Percentiles rank a stretch among this genome's conserved stretches.
phyloP scores from a whole-genome alignment of 768 basidiomycete genomes.

The Mycena rosella region DNA sequence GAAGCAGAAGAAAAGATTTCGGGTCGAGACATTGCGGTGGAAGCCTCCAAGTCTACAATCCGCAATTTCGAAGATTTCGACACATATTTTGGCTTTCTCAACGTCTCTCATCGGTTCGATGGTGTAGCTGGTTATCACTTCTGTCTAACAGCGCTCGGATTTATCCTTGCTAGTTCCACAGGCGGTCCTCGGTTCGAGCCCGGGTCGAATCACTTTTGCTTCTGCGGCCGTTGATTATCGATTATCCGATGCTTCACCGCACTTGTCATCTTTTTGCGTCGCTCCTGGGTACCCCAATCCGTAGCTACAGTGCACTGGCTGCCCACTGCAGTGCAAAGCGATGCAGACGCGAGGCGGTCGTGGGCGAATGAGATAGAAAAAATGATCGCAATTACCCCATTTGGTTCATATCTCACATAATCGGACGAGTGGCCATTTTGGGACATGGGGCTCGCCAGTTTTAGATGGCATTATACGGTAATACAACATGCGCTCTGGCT shows the following conservation, averaged over 20 bases:
- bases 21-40: too few species aligned
- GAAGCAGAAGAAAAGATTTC: too few species aligned
- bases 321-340: too few species aligned
- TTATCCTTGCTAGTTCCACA: too few species aligned
- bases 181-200: slow-evolving; percentile 35
- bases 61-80: too few species aligned
- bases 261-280: background rate
- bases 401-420: slow-evolving; percentile 20
- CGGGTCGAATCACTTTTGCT: slow-evolving; percentile 30
- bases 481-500: slow-evolving; percentile 21
- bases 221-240: background rate
- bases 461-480: background rate
- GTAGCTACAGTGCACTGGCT: too few species aligned
- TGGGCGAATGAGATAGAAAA: background rate
- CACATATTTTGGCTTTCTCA: too few species aligned
- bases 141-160: slow-evolving; percentile 28
- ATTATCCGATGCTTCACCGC: slow-evolving; percentile 5
- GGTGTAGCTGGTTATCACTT: slow-evolving; percentile 34
- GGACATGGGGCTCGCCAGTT: background rate
- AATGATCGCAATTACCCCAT: background rate
- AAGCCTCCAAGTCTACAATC: too few species aligned
- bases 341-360: too few species aligned
- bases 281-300: too few species aligned
- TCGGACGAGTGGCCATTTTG: slow-evolving; percentile 6
- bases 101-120: slow-evolving; percentile 15